Conservation (phyloP, 192 early-diverging fungal genomes). For the Podochytrium sp. region DNA sequence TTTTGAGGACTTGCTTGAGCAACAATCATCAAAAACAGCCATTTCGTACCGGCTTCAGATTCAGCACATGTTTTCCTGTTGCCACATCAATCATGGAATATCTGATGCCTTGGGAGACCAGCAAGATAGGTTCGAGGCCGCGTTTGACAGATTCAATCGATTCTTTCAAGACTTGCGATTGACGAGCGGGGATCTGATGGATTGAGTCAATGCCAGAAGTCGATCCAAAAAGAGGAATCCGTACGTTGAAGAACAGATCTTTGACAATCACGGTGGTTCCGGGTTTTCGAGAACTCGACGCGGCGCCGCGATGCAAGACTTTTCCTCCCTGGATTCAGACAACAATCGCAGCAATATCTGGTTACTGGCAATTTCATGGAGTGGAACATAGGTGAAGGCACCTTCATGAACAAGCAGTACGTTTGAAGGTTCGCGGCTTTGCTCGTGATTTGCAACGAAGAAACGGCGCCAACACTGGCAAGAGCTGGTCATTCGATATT, state of each 20-base stretch:
- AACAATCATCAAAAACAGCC: no score
- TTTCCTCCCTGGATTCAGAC: slow-evolving; percentile 50
- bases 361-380: not conserved
- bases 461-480: slow-evolving; percentile 49
- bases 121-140: slow-evolving; percentile 52
- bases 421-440: slow-evolving; percentile 45
- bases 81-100: slow-evolving; percentile 48
- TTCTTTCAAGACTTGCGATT: slow-evolving; percentile 30
- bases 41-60: slow-evolving; percentile 1
- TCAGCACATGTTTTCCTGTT: slow-evolving; percentile 3
- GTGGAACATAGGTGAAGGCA: no score
- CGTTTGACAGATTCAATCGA: slow-evolving; percentile 52
- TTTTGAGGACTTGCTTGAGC: no score
- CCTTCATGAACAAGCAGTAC: slow-evolving; percentile 44
- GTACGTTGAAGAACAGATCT: slow-evolving; percentile 73
- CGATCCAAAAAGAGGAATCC: not conserved
- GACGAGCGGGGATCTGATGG: slow-evolving; percentile 1
- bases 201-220: not conserved
- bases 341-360: no score
- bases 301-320: slow-evolving; percentile 45
- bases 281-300: slow-evolving; percentile 39
- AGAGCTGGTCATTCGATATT: no score
- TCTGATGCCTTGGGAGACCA: slow-evolving; percentile 39
- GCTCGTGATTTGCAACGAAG: slow-evolving; percentile 58
- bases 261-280: slow-evolving; percentile 66